phyloP scores from a whole-genome alignment of 495 filamentous ascomycete genomes.

The Penicillium herquei region DNA sequence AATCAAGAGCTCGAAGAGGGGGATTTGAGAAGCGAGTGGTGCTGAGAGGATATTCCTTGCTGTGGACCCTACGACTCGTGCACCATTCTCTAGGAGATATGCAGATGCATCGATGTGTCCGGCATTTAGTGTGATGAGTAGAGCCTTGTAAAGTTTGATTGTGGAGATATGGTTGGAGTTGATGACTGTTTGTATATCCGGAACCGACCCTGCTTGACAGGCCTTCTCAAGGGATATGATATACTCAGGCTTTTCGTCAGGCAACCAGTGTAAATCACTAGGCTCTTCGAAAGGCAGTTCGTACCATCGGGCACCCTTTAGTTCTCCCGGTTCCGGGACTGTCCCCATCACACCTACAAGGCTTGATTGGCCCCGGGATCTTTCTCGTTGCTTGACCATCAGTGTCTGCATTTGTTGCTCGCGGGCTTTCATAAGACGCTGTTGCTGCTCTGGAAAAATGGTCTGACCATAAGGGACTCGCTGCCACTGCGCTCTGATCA shows the following conservation, averaged over 20 bases:
- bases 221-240: neutral
- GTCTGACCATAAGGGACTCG: too few species aligned
- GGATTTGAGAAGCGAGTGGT: conserved; percentile 18
- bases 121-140: conserved; percentile 14
- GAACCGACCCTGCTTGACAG: neutral
- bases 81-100: conserved; percentile 26
- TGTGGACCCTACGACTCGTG: conserved; percentile 25
- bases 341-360: neutral
- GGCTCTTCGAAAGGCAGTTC: conserved; percentile 1
- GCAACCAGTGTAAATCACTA: neutral
- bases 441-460: too few species aligned
- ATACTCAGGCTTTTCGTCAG: neutral
- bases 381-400: too few species aligned
- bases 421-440: too few species aligned
- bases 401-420: too few species aligned
- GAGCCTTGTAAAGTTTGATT: conserved; percentile 9
- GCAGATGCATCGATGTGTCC: conserved; percentile 26
- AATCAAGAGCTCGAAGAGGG: conserved; percentile 27
- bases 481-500: too few species aligned
- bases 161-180: neutral
- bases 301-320: neutral
- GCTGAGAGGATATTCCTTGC: conserved; percentile 23
- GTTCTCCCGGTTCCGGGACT: neutral
- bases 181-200: neutral
- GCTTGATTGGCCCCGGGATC: too few species aligned